Evolutionary conservation across 768 basidiomycete genomes (phyloP), one percentile per base, ranked within the genome.

Genomic region (Lyophyllum shimeji): DNA sequence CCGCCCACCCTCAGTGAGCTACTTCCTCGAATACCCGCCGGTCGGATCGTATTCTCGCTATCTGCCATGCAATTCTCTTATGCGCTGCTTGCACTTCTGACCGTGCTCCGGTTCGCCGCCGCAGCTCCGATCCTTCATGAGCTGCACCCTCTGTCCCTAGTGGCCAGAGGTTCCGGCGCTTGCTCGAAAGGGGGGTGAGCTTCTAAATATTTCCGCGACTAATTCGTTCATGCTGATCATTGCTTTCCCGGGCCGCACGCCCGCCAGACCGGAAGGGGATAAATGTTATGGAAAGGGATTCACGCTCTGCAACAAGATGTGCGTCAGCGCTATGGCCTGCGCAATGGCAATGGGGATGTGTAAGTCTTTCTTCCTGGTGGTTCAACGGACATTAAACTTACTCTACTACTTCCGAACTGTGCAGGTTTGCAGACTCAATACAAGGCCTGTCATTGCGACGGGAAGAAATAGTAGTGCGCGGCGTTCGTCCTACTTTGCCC

Each of bases 221-320:
- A 34, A 31, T 20, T 4, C 6, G n/a, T n/a, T 12, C 24, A 49
- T 33, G 31, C 15, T 40, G 1, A 17, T 29, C 13, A 18, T n/a
- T n/a, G 37, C n/a, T n/a, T n/a, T n/a, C n/a, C n/a, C n/a, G 12
- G 37, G 4, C n/a, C 37, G 15, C 29, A 29, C 29, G 9, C 29
- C 29, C 9, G n/a, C 15, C 37, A 54, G 53, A 27, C 45, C 53
- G 34, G 45, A 54, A 39, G 53, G 53, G 45, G 46, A 54, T 1
- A 37, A 46, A 37, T 54, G 53, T 46, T 54, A 54, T 40, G 53
- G 53, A 18, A 54, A 54, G 15, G 53, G 53, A 3, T 54, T 54
- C 18, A 29, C 53, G 7, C 33, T 54, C 15, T 54, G 53, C 25
- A 54, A 54, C 34, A 54, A 40, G 45, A 54, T 54, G 53, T 54